Evolutionary conservation across 2,329 filamentous ascomycete genomes (phyloP), one percentile per base, ranked within the genome.

Genomic region (Didymella exigua): DNA sequence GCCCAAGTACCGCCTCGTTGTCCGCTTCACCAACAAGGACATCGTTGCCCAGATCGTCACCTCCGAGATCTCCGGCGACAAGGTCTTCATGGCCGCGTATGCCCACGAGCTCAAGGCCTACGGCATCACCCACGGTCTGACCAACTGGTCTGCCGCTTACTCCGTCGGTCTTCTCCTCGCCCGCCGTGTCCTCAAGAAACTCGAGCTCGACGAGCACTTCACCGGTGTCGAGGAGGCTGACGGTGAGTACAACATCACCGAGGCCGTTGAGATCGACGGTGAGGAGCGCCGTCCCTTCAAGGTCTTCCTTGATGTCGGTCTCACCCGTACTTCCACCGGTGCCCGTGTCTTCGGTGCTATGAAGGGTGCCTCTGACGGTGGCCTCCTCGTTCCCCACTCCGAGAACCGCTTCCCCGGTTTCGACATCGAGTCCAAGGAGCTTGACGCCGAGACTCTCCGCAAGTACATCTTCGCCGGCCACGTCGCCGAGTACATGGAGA

Each of bases 401-500:
- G 93, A 98, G 87, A 97, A 95, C 87, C 93, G 95, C 75, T 99
- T 99, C 91, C 95, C 95, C 74, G 95, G 95, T 75, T 99, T 84
- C 88, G 95, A 99, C 79, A 90, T 96, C 27, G 95, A 99, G 85
- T 82, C 83, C 80, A 93, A 99, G 89, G 93, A 98, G 87, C 91
- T 99, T 75, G 95, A 99, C 74, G 86, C 92, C 75, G 95, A 99
- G 81, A 89, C 87, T 69, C 91, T 99, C 78, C 92, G 93, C 86
- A 96, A 93, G 86, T 99, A 99, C 89, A 99, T 99, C 86, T 93
- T 91, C 81, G 95, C 86, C 77, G 93, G 95, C 61, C 95, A 99
- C 87, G 91, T 99, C 66, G 93, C 93, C 71, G 95, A 99, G 88
- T 99, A 99, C 89, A 99, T 99, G 95, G 95, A 99, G 89, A 95